Evolutionary conservation across 2,329 filamentous ascomycete genomes (phyloP), one percentile per base, ranked within the genome.

Genomic region (Apiospora phragmitis): DNA sequence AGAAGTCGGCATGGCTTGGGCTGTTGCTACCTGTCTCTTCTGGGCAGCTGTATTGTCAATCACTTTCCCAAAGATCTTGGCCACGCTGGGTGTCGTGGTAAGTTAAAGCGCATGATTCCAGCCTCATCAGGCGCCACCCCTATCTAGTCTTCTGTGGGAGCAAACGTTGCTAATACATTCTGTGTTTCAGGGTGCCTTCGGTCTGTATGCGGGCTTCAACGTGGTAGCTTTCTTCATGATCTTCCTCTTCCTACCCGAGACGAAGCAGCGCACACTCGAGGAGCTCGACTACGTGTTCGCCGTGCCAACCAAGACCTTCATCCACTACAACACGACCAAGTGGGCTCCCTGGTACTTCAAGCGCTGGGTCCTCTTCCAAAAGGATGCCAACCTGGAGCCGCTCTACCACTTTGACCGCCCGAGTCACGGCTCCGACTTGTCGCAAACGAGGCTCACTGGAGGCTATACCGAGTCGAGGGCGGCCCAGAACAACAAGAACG

Each of bases 1-100:
- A 74, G 90, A 92, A 76, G 85, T 91, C 35, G 90, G 90, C 69
- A 92, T 92, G 90, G 85, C 85, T 0, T 91, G 85, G 81, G 88
- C 89, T 5, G 90, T 92, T 2, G 87, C 90, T 1, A 91, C 88
- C 0, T 90, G 88, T 72, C 82, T 90, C 7, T 86, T 86, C 77
- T 87, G 85, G 85, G 87, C 86, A 0, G 83, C 85, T 0, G 85
- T 91, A 0, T 79, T 90, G 69, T 86, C 86, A 12, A 85, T 92
- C 69, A 90, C 88, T 0, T 88, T 89, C 72, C 88, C 88, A 1
- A 80, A 85, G 32, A 85, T 90, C 81, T 78, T 90, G 24, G 79
- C 78, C 4, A 76, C 77, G 14, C 70, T 85, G 4, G 79, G 79
- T 7, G 80, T 83, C 7, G 73, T 83, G 21, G 70, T 71, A 69